Evolutionary conservation across 2,329 filamentous ascomycete species (phyloP), one percentile per base, ranked within the genome.

Genomic region (Berkeleyomyces basicola): DNA sequence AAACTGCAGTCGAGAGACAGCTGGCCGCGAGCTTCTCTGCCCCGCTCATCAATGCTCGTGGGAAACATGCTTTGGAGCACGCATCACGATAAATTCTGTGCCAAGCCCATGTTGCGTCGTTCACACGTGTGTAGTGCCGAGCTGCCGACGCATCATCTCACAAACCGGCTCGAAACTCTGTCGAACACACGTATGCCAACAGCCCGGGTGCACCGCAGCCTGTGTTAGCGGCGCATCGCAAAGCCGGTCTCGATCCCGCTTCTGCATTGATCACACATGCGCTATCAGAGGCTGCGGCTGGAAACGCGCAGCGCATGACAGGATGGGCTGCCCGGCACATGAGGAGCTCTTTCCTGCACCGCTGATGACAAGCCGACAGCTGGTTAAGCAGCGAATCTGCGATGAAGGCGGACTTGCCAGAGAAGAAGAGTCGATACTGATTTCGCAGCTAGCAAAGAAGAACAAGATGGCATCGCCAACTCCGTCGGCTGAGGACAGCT

Each of bases 181-280:
- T 16, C 37, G 37, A 3, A 55, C 16, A n/a, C 62, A 63, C 10
- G 46, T 55, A 11, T 63, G 62, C 37, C 43, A 55, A 9, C 46
- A 64, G 16, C 42, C 42, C 2, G 51, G 43, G 2, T 64, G 63
- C 46, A 53, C 33, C 9, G 53, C 33, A 3, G 33, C 51, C 11
- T 44, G 40, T n/a, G 39, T 39, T 23, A 23, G 53, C 36, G 14
- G 14, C 14, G 44, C 57, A 7, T 49, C 58, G 16, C 42, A 49
- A 31, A 42, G 14, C 5, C 23, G 31, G 11, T 59, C 58, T 14
- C 59, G 55, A 14, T 53, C 43, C 6, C 42, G 31, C 44, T 60
- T 44, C 16, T 63, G 57, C 10, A 16, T 7, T n/a, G 11, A 14
- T 7, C 61, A 63, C 46, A 63, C 46, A 16, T 63, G 61, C n/a